Evolutionary conservation across 1,284 basidiomycete species (phyloP), one percentile per base, ranked within the genome.

Genomic region (Marasmius tenuissimus): DNA sequence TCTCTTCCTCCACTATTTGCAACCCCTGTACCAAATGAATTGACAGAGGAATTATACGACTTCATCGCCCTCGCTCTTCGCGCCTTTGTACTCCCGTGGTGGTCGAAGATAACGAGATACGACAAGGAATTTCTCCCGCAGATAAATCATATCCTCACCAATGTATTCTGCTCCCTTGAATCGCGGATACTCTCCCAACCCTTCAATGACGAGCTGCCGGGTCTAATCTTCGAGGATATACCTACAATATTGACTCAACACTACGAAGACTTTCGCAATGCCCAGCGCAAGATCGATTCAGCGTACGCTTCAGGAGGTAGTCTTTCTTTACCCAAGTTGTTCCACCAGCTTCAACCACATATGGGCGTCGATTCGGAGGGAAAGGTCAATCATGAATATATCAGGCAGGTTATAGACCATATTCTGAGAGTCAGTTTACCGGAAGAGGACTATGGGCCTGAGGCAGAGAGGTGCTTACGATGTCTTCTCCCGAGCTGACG

Each of bases 71-170:
- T 93, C 54, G 81, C 85, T 5, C 81, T 93, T 14, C 84, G 92
- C 39, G 91, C 91, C 9, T 89, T 83, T 70, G 84, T 94, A 34
- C 84, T 86, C 42, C 85, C 90, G 0, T 94, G 92, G 92, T 94
- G 92, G 90, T 80, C 86, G 37, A 89, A 86, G 69, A 82, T 94
- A 61, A 86, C 92, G 1, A 84, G 89, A 63, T 91, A 91, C 67
- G 92, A 94, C 82, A 91, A 86, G 69, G 87, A 91, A 61, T 85
- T 94, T 64, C 80, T 93, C 34, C 88, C 90, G 16, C 85, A 91
- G 62, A 84, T 93, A 39, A 82, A 87, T 0, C 71, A 71, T 52
- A 80, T 92, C 65, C 72, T 93, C 61, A 77, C 81, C 27, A 74
- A 78, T 61, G 82, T 91, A 72, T 69, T 91, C 1, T 85, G 81